Conservation (phyloP, 345 rosid species). For the Eucalyptus tenuipes region DNA sequence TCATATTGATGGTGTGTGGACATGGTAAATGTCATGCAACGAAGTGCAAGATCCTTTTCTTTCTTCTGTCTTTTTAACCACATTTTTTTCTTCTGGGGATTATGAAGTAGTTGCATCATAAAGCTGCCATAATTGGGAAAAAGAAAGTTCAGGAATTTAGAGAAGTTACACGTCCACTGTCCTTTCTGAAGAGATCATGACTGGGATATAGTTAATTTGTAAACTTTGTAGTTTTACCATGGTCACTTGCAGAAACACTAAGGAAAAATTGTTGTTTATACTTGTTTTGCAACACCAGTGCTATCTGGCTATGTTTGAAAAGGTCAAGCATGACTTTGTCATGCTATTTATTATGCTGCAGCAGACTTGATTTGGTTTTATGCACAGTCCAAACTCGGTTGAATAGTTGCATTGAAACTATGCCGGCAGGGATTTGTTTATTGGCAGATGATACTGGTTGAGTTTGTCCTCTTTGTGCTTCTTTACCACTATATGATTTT, state of each 20-base stretch:
- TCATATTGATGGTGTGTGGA: neutral
- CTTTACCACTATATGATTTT: neutral
- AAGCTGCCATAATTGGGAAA: neutral
- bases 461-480: neutral
- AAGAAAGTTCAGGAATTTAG: neutral
- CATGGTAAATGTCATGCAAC: neutral
- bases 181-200: neutral
- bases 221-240: neutral
- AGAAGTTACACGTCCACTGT: neutral
- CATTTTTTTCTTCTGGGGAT: neutral
- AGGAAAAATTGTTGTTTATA: neutral
- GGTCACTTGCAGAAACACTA: neutral
- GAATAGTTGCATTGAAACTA: neutral
- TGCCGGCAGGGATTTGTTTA: neutral
- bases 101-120: neutral
- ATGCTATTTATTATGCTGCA: neutral
- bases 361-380: neutral
- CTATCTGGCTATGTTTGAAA: neutral
- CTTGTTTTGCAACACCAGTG: neutral
- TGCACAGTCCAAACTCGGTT: neutral
- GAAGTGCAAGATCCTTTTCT: neutral
- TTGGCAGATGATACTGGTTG: neutral
- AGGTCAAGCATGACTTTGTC: neutral
- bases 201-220: neutral
- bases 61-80: neutral